Evolutionary conservation across 257 asterid genomes (phyloP).

Genomic region (Lavandula angustifolia): DNA sequence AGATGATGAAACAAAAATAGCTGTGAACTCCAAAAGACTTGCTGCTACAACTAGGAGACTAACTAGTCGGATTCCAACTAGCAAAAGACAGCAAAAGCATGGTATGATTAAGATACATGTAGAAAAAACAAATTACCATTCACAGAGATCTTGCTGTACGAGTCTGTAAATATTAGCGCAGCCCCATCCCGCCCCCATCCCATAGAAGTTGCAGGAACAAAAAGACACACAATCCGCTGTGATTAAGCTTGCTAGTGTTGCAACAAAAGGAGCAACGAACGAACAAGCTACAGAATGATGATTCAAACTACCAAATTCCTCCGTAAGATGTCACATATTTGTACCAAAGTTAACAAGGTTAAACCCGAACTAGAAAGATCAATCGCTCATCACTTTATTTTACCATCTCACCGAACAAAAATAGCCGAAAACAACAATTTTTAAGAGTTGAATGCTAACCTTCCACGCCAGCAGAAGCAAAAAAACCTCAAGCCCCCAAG

Average conservation of each 20-base stretch:
- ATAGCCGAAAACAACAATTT: constrained; percentile 2
- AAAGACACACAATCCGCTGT: not conserved
- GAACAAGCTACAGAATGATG: not conserved
- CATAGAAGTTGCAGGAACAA: not conserved
- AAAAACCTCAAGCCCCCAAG: constrained; percentile 98
- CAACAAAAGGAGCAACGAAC: not conserved
- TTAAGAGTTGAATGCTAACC: constrained; percentile 43
- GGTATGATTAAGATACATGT: not conserved
- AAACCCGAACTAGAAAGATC: constrained; percentile 22
- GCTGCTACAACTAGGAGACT: not conserved
- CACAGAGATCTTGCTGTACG: constrained; percentile 4
- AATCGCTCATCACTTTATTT: constrained; percentile 14
- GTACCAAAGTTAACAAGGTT: constrained; percentile 1
- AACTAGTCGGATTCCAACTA: not conserved
- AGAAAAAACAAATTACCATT: not conserved
- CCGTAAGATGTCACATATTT: constrained; percentile 16
- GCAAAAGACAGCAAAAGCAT: not conserved
- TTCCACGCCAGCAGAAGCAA: constrained; percentile 86
- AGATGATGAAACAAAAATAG: not conserved
- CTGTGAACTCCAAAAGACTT: not conserved
- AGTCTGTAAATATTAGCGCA: constrained; percentile 7
- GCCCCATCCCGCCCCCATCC: not conserved
- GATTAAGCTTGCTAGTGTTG: not conserved
- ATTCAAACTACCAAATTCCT: constrained; percentile 24
- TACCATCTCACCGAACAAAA: constrained; percentile 8